Conservation (phyloP, 352 stramenopile species). For the Halophytophthora batemanensis region DNA sequence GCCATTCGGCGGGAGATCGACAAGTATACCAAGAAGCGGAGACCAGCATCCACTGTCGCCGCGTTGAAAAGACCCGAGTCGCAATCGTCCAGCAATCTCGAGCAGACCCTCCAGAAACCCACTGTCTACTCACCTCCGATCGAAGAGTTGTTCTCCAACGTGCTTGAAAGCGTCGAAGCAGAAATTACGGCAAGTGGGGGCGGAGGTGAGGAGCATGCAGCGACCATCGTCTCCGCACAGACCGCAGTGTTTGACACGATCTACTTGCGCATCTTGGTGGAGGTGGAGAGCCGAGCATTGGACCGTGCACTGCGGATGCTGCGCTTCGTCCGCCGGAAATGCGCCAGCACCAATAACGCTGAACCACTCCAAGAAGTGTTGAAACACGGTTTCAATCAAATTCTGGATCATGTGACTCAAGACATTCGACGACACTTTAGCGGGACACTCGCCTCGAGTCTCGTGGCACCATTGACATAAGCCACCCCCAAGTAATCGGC, state of each 20-base stretch:
- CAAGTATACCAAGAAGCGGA: slow-evolving; percentile 50
- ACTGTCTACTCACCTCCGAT: slow-evolving; percentile 34
- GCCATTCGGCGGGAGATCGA: slow-evolving; percentile 70
- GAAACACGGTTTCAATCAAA: slow-evolving; percentile 50
- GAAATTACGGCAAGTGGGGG: neutral
- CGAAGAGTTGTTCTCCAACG: slow-evolving; percentile 41
- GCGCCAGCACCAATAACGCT: slow-evolving; percentile 12
- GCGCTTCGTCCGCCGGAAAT: slow-evolving; percentile 68
- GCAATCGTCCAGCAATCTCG: neutral
- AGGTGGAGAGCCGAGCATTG: slow-evolving; percentile 58
- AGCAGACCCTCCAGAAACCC: slow-evolving; percentile 11
- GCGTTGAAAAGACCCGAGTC: slow-evolving; percentile 5
- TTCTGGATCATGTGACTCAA: slow-evolving; percentile 57
- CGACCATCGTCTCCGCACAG: neutral
- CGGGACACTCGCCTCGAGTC: slow-evolving; percentile 28
- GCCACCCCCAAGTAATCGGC: no score
- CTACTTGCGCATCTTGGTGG: slow-evolving; percentile 66
- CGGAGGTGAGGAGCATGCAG: neutral
- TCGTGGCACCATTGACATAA: slow-evolving; percentile 36
- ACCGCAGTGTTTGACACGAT: slow-evolving; percentile 62
- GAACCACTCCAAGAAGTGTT: slow-evolving; percentile 6
- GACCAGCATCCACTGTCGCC: slow-evolving; percentile 16
- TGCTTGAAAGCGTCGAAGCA: slow-evolving; percentile 24
- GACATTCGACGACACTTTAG: slow-evolving; percentile 52
- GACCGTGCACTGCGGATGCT: slow-evolving; percentile 66